These are phyloP conservation scores for Triticum timopheevii DNA, from an alignment of 176 grass and related monocot genomes.

Conservation along the genomic window DNA sequence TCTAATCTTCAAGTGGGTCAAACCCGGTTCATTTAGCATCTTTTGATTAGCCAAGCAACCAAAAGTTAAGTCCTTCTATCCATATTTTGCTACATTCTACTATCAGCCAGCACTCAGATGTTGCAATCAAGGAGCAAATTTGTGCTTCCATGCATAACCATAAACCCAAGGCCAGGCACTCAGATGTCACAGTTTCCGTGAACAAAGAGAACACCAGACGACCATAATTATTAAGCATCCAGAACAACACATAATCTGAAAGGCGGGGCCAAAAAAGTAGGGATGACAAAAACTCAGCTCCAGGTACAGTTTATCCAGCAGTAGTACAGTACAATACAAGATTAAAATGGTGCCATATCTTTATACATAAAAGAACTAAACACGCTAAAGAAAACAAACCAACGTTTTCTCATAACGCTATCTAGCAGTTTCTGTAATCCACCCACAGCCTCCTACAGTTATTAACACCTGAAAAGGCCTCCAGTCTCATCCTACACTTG, in stretches of 20 bases:
- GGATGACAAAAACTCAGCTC: conserved; percentile 21
- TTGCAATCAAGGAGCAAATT: not conserved
- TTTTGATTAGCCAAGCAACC: not conserved
- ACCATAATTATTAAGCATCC: conserved; percentile 1
- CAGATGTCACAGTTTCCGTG: not conserved
- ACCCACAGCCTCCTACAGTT: conserved; percentile 48
- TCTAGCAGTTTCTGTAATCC: conserved; percentile 61
- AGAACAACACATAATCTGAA: not conserved
- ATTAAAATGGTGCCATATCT: conserved; percentile 42
- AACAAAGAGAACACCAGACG: not conserved
- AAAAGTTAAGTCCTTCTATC: not conserved
- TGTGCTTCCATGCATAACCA: not conserved
- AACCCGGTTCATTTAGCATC: not conserved
- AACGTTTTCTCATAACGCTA: conserved; percentile 53
- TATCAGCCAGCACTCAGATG: not conserved
- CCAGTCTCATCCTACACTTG: conserved; percentile 31
- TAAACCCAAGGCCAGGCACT: not conserved
- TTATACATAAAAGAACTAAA: conserved; percentile 49
- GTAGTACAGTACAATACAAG: conserved; percentile 29
- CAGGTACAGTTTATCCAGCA: conserved; percentile 37
- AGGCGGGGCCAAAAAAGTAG: conserved; percentile 28
- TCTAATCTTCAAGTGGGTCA: not conserved
- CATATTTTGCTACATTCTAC: not conserved
- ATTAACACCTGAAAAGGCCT: conserved; percentile 50
- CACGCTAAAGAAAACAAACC: conserved; percentile 53